A percentile compares a stretch with the other conserved stretches of the same genome.
Evolutionary conservation across 2,329 filamentous ascomycete species (phyloP).

Genomic region (Diaporthe citrichinensis): DNA sequence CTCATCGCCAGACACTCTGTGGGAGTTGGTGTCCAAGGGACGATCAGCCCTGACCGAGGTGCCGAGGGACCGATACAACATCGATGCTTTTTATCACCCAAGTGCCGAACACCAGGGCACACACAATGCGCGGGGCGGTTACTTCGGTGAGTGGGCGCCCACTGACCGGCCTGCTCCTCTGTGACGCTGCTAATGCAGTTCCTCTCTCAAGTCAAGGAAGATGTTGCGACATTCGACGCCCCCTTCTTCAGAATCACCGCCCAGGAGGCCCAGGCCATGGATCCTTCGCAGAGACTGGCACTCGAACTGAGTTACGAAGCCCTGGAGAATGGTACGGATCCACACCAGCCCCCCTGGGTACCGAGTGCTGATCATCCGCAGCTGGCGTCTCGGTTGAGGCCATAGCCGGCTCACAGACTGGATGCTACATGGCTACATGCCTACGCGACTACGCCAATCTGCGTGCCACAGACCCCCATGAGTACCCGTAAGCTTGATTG

Average conservation of each 20-base stretch:
- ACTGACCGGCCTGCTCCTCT: slow-evolving; percentile 5
- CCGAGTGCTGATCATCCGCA: slow-evolving; percentile 11
- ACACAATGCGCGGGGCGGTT: slow-evolving; percentile 12
- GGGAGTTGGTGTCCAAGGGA: slow-evolving; percentile 24
- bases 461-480: slow-evolving; percentile 22
- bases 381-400: slow-evolving; percentile 25
- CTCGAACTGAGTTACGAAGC: slow-evolving; percentile 21
- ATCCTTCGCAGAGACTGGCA: slow-evolving; percentile 11
- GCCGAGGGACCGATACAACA: slow-evolving; percentile 39
- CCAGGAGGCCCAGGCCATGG: slow-evolving; percentile 19
- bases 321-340: slow-evolving; percentile 2
- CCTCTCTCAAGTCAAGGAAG: slow-evolving; percentile 9
- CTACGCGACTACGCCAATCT: slow-evolving; percentile 10
- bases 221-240: slow-evolving; percentile 24
- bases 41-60: slow-evolving; percentile 24
- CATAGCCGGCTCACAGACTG: slow-evolving; percentile 23
- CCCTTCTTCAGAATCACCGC: slow-evolving; percentile 6
- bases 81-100: slow-evolving; percentile 37
- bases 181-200: slow-evolving; percentile 22
- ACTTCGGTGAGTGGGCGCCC: slow-evolving; percentile 12
- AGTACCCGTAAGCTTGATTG: slow-evolving; percentile 12
- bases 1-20: slow-evolving; percentile 16
- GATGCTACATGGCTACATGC: slow-evolving; percentile 34
- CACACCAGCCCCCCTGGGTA: background rate
- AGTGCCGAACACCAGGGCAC: slow-evolving; percentile 25